These are phyloP conservation scores for Heracleum sosnowskyi DNA, from an alignment of 129 eudicot genomes.

Conservation along the genomic window DNA sequence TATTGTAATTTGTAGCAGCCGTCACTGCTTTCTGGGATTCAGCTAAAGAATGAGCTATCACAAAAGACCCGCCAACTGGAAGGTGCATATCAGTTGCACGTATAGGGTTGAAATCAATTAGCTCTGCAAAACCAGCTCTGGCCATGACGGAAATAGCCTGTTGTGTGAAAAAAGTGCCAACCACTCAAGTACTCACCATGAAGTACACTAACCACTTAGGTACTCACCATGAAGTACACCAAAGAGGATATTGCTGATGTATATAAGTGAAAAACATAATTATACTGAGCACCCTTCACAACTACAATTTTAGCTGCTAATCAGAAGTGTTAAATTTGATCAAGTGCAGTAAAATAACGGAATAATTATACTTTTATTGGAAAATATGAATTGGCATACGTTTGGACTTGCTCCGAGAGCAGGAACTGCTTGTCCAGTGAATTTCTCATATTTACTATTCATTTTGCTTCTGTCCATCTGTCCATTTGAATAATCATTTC, in stretches of 20 bases:
- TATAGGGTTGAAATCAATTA: conserved; percentile 83
- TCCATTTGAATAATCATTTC: too few species aligned
- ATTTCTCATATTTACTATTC: too few species aligned
- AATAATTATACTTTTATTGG: too few species aligned
- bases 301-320: background rate
- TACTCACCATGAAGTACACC: too few species aligned
- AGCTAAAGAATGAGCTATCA: conserved; percentile 83
- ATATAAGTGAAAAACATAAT: background rate
- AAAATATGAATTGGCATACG: too few species aligned
- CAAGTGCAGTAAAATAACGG: too few species aligned
- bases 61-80: conserved; percentile 76
- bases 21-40: conserved; percentile 92
- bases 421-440: too few species aligned
- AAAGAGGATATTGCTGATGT: background rate
- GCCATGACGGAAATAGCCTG: conserved; percentile 96
- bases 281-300: background rate
- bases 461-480: too few species aligned
- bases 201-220: background rate
- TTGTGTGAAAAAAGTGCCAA: background rate
- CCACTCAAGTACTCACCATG: conserved; percentile 4
- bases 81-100: conserved; percentile 86
- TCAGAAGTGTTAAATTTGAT: too few species aligned
- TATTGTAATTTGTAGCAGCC: conserved; percentile 89
- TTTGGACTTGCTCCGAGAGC: too few species aligned
- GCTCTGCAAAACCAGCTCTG: conserved; percentile 72